Base-by-base conservation (phyloP, 2,329 filamentous ascomycete genomes). In the Botrytis porri region DNA sequence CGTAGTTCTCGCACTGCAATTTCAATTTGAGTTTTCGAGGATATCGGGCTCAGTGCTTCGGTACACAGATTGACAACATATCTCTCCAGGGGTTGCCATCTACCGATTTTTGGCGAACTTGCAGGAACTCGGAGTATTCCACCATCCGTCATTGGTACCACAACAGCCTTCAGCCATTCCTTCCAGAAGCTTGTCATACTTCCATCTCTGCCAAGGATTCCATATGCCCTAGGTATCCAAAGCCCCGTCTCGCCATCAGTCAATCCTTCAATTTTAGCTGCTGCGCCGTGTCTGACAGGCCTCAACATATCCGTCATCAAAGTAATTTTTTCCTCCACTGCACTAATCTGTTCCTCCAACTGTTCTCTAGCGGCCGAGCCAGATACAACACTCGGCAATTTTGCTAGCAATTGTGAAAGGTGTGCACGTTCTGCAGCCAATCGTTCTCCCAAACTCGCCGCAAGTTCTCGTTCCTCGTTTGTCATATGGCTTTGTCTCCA, bases 51-150 rank as follows among this genome's bases (percentile, higher is more conserved):
- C 79, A 97, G 92, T 3, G 96, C 96, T 83, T 98, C 95, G 16
- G 95, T 95, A 83, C 96, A 99, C 48, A 99, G 86, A 81, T 98
- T 98, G 83, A 98, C 92, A 48, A 99, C 95, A 82, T 98, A 99
- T 80, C 95, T 91, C 84, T 99, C 96, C 74, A 99, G 84, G 22
- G 96, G 96, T 81, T 98, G 95, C 96, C 96, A 99, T 80, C 94
- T 90, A 62, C 96, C 96, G 76, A 97, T 90, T 79, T 90, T 93
- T 20, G 96, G 95, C 8, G 95, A 98, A 82, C 92, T 97, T 16
- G 93, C 86, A 10, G 96, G 94, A 12, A 99, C 90, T 73, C 95
- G 88, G 77, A 96, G 84, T 43, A 99, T 86, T 22, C 87, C 90
- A 32, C 95, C 94, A 80, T 97, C 94, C 1, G 91, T 94, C 96